phyloP scores from a whole-genome alignment of 495 filamentous ascomycete genomes.

The Talaromyces borbonicus region DNA sequence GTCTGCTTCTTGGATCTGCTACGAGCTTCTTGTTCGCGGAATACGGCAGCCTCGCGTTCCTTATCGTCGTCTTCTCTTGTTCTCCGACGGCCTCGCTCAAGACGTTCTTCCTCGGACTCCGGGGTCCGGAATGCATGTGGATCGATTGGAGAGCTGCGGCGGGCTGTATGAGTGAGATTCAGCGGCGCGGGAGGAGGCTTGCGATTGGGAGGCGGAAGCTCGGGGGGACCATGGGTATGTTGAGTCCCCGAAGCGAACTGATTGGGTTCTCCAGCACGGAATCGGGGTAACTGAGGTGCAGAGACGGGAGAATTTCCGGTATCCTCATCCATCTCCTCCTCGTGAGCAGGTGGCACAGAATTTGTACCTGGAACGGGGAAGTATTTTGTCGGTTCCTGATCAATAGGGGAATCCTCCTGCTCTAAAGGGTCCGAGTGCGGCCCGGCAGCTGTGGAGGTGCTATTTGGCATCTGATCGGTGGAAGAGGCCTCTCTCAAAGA shows the following conservation, averaged over 20 bases:
- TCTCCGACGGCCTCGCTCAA: conserved; percentile 68
- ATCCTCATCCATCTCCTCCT: neutral
- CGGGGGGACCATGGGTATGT: conserved; percentile 8
- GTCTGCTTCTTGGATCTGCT: conserved; percentile 59
- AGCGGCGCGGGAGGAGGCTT: conserved; percentile 81
- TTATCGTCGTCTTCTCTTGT: conserved; percentile 84
- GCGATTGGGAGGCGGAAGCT: conserved; percentile 47
- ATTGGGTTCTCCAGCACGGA: neutral
- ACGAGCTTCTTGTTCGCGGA: conserved; percentile 51
- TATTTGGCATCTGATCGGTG: neutral
- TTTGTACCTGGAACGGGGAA: neutral
- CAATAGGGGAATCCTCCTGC: neutral
- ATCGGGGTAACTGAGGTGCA: neutral
- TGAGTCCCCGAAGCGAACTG: neutral
- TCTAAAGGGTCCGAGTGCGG: neutral
- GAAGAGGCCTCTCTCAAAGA: neutral
- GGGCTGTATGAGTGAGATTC: conserved; percentile 46
- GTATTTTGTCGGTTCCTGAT: neutral
- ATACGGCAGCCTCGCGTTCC: conserved; percentile 56
- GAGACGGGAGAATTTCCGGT: neutral
- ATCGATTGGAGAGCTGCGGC: conserved; percentile 30
- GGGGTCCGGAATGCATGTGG: conserved; percentile 49
- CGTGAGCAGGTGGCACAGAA: neutral
- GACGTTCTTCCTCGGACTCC: conserved; percentile 77
- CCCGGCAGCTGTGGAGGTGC: neutral